Evolutionary conservation across 1,139 yeast genomes (phyloP), one percentile per base, ranked within the genome.

Genomic region (Debaryomyces psychrophilus): DNA sequence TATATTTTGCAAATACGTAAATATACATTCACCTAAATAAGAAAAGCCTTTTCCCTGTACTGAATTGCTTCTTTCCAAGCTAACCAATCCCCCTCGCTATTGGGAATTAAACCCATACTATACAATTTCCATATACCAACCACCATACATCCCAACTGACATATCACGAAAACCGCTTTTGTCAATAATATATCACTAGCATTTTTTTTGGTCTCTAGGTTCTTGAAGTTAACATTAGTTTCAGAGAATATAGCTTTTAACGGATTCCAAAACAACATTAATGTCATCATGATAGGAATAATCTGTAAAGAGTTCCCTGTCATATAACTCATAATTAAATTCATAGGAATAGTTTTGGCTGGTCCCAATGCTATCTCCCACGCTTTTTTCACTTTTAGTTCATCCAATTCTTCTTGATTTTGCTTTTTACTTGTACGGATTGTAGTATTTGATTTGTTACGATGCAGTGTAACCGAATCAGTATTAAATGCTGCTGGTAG

Each of bases 321-420:
- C 90, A 93, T 89, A 65, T 90, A 93, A 50, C 92, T 83, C 96
- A 93, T 90, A 46, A 90, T 71, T 48, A 87, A 64, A 58, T 90
- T 93, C 95, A 90, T 87, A 4, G 97, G 96, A 25, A 93, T 71
- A 20, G 84, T 77, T 61, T 92, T 93, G 2, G 92, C 90, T 0
- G 98, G 97, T 1, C 83, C 83, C 14, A 80, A 67, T 2, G 97
- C 96, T 28, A 87, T 62, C 50, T 89, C 95, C 96, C 97, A 90
- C 0, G 95, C 93, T 60, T 85, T 88, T 60, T 78, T 81, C 23
- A 71, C 64, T 57, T 77, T 82, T 46, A 82, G 64, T 22, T 66
- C 69, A 40, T 71, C 72, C 31, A 77, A 33, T 27, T 50, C 48
- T 17, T 43, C 48, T 8, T 53, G 50, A 8, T 47, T 50, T 12